phyloP scores from a whole-genome alignment of 2,329 filamentous ascomycete species.

The Exophiala sideris region DNA sequence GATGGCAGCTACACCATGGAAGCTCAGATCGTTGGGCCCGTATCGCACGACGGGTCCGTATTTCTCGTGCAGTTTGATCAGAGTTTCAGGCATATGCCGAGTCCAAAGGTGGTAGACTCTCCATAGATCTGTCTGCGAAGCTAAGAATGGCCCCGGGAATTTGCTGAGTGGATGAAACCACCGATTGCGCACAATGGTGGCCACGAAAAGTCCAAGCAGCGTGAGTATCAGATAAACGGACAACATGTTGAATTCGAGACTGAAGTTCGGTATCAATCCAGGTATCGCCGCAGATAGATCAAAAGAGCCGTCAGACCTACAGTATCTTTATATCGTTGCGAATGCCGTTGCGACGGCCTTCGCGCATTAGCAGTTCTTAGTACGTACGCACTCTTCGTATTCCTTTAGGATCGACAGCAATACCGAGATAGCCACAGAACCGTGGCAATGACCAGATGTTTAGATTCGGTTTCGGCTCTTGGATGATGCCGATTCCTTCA shows the following conservation, averaged over 20 bases:
- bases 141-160: conserved; percentile 40
- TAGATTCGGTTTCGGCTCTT: too few species aligned
- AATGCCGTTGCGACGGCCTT: too few species aligned
- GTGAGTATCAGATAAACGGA: not conserved
- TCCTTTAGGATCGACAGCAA: too few species aligned
- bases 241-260: not conserved
- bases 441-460: too few species aligned
- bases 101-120: conserved; percentile 36
- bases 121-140: conserved; percentile 36
- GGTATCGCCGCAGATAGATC: too few species aligned
- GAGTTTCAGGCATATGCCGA: conserved; percentile 36
- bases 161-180: conserved; percentile 37
- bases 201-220: not conserved
- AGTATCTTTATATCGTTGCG: too few species aligned
- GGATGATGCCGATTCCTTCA: too few species aligned
- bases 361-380: too few species aligned
- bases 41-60: conserved; percentile 19
- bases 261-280: not conserved
- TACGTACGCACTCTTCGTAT: too few species aligned
- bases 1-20: conserved; percentile 57
- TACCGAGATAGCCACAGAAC: too few species aligned
- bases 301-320: too few species aligned
- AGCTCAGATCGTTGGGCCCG: conserved; percentile 40
- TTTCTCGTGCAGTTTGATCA: conserved; percentile 16
- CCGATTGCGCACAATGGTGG: conserved; percentile 14